Evolutionary conservation across 169 alveolate genomes (phyloP), one percentile per base, ranked within the genome.

Genomic region (Cryptosporidium bovis): DNA sequence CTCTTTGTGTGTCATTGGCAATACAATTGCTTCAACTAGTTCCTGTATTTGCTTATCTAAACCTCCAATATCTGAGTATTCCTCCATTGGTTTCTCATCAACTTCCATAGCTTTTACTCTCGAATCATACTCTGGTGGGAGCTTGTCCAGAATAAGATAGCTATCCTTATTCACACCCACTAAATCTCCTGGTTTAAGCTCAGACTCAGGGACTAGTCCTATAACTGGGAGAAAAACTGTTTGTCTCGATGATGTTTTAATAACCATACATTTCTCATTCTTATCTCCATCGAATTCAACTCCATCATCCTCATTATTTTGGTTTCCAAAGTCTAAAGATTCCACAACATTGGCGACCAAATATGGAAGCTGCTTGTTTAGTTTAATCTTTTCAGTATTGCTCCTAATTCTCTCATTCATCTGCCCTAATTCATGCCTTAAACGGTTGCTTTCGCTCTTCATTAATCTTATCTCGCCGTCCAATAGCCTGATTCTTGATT

Each of bases 91-190:
- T 82, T 95, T 94, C 84, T 98, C 99, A 92, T 98, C 99, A 29
- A 99, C 98, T 93, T 99, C 99, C 99, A 98, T 98, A 15, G 99
- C 99, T 90, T 97, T 97, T 18, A 98, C 99, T 56, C 99, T 91
- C 34, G 98, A 96, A 91, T 99, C 99, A 89, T 98, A 98, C 84
- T 99, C 99, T 13, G 99, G 97, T 0, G 99, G 99, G n/a, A 99
- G 94, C 91, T 98, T 99, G 91, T 98, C 99, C 84, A 97, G 94
- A 33, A 99, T 97, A 87, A 99, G 95, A 91, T 96, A 98, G 55
- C 97, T 93, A 87, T 98, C 99, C 92, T 98, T 98, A 93, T 99
- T 99, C 64, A 98, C 99, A 24, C 99, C 99, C 16, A 99, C 99
- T 90, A 98, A 93, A 83, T 97, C 99, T 24, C 98, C 98, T 34